Evolutionary conservation across 2,329 filamentous ascomycete species (phyloP).

Genomic region (Massarina eburnea): DNA sequence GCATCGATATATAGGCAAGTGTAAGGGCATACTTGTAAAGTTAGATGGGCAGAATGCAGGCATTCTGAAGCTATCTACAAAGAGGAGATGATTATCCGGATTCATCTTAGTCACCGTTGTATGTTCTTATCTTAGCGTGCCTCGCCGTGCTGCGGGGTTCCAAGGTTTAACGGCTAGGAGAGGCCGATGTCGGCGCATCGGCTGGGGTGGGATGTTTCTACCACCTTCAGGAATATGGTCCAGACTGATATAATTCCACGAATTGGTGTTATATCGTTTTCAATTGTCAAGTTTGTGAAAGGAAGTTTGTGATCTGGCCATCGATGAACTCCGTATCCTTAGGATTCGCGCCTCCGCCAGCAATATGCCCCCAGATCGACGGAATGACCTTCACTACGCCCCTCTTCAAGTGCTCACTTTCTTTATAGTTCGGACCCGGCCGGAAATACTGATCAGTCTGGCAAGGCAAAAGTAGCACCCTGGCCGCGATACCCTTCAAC

Average conservation of each 20-base stretch:
- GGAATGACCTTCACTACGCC: conserved; percentile 37
- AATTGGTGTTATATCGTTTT: no score
- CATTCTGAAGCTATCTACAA: neutral
- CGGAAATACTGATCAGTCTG: conserved; percentile 47
- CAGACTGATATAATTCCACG: no score
- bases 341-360: conserved; percentile 40
- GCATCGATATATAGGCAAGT: neutral
- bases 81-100: neutral
- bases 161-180: neutral
- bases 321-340: conserved; percentile 33
- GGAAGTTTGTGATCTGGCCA: conserved; percentile 9
- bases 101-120: neutral
- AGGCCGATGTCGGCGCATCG: neutral
- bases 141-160: neutral
- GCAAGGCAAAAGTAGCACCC: conserved; percentile 44
- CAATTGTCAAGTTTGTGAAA: neutral
- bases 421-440: conserved; percentile 42
- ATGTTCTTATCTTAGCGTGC: neutral
- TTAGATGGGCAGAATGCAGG: neutral
- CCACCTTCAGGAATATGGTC: no score
- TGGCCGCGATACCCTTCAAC: conserved; percentile 40
- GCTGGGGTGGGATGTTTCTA: no score
- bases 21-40: neutral
- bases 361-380: conserved; percentile 47
- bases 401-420: conserved; percentile 37